Base-by-base conservation (phyloP, 257 asterid species). In the Oldenlandia corymbosa region DNA sequence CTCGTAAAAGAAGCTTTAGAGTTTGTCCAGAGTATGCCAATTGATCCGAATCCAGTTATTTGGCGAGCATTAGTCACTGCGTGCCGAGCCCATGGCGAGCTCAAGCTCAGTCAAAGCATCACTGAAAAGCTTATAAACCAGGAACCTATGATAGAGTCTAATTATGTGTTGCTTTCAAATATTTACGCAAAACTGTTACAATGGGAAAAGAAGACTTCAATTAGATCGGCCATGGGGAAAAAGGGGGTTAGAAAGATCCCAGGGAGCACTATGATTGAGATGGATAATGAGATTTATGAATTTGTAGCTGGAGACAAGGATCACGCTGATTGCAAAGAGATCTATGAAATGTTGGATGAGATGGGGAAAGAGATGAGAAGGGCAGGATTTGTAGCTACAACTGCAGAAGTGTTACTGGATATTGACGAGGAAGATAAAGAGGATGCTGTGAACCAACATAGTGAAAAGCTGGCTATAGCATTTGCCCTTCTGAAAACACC, bases 191-290 rank as follows among this genome's bases (percentile, higher is more conserved):
- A 83, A 71, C 74, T 63, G 83, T 67, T 64, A 66, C 70, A 72
- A 17, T 90, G 90, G 94, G 88, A 81, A 21, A 83, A 77, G 88
- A 90, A 87, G 77, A 76, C 55, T 24, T 61, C 46, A 36, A 76
- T 82, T 10, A 79, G 97, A 66, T 90, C 71, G 71, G 83, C 62
- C 9, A 87, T 90, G 97, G 80, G 67, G 71, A 77, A 74, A 71
- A 87, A 80, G 59, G 97, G 90, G 68, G 76, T 87, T 31, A 79
- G 63, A 57, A 90, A 90, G 80, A 73, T 68, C 39, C 90, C 96
- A 0, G 96, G 96, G n/a, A 86, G 88, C 77, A 78, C 89, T 49
- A 80, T 86, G 91, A 76, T 88, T 46, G 95, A 84, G 79, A 77
- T 80, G 23, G 83, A 65, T 68, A 79, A 60, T 56, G 73, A 71